Evolutionary conservation across 1,284 basidiomycete species (phyloP), one percentile per base, ranked within the genome.

Genomic region (Schizophyllum commune): DNA sequence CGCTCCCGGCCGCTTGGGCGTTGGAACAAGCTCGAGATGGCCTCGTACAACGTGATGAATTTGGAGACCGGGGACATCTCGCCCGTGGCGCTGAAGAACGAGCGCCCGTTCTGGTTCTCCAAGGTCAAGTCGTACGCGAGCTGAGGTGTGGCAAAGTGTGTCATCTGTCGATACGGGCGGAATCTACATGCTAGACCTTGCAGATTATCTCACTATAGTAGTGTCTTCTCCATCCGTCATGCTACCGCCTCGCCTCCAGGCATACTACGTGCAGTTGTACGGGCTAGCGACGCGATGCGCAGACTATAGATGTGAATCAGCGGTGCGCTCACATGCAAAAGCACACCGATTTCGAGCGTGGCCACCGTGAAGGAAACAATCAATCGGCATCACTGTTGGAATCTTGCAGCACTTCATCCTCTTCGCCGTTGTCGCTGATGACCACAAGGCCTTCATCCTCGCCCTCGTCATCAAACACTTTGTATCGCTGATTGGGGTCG

Each of bases 101-200:
- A 94, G 71, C 81, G 92, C 63, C 86, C 93, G 22, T 97, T 94
- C 72, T 94, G 91, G 85, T 97, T 97, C 73, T 96, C 93, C 53
- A 94, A 92, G 74, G 90, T 92, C 59, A 78, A 78, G 65, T 89
- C 88, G 20, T 81, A 77, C 8, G 39, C 39, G 17, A 13, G 17
- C 39, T 47, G 39, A 47, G 17, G 39, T 11, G 39, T 47, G 17
- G 17, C 3, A 8, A 17, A 9, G 39, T 2, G 39, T 13, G 8
- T 3, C 2, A 17, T 9, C 9, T 11, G 39, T 11, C 17, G 39
- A 11, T 47, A 13, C 39, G 39, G 8, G 3, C 3, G 17, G 39
- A 3, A 47, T 47, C 39, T 13, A 13, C 6, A 39, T 13, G 34
- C 34, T 13, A 47, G 39, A 47, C 4, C 3, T 3, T 47, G 39